Evolutionary conservation across 805 yeast species (phyloP).

Genomic region (Saturnispora quitensis): DNA sequence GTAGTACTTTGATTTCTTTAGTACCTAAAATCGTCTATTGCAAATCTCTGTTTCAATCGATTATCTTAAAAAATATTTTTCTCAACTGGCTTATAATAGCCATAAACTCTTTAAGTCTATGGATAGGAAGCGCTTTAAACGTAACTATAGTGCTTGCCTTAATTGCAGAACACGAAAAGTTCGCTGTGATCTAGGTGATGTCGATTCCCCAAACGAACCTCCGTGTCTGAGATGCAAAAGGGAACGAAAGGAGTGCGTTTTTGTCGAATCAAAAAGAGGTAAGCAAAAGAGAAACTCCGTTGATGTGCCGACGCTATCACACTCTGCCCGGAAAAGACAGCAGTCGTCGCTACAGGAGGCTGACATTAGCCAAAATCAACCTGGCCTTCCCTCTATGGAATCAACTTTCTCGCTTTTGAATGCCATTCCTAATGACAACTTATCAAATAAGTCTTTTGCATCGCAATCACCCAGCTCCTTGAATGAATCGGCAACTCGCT

Average conservation of each 20-base stretch:
- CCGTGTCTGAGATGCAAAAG: constrained; percentile 82
- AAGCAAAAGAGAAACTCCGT: constrained; percentile 23
- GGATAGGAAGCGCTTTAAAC: constrained; percentile 31
- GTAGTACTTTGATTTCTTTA: too few species aligned
- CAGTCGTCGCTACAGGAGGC: not conserved
- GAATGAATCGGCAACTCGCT: not conserved
- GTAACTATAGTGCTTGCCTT: constrained; percentile 77
- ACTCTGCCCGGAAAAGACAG: not conserved
- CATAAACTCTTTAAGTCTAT: not conserved
- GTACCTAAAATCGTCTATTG: too few species aligned
- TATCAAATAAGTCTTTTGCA: not conserved
- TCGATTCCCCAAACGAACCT: constrained; percentile 62
- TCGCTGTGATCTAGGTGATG: constrained; percentile 76
- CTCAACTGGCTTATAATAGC: not conserved
- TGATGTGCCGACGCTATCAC: constrained; percentile 10
- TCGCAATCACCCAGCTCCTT: not conserved
- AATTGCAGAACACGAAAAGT: constrained; percentile 80
- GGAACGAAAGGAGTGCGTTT: constrained; percentile 71
- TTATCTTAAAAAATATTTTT: not conserved
- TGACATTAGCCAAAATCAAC: not conserved
- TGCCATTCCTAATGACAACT: not conserved
- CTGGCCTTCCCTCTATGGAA: not conserved
- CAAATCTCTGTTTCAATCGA: not conserved
- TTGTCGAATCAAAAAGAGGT: constrained; percentile 48
- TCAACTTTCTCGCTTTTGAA: not conserved